Percentiles rank a stretch among this genome's conserved stretches.
Conservation (phyloP, 176 grass and related monocot species). For the Pontederia paniculata region DNA sequence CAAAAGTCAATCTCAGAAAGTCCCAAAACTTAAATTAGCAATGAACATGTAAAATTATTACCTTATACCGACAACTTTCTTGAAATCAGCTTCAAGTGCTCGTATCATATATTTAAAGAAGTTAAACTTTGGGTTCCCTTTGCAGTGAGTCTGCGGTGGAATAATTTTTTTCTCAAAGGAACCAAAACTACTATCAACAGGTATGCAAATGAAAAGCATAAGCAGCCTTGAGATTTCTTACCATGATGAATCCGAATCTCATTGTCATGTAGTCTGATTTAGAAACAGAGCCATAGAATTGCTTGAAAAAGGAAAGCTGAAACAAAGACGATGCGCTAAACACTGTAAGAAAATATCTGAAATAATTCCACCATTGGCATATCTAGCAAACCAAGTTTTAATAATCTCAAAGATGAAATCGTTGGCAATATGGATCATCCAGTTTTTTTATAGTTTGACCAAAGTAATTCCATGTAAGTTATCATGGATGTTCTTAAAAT, state of each 20-base stretch:
- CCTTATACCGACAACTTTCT: conserved; percentile 18
- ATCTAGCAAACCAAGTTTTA: too few species aligned
- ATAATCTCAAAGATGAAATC: too few species aligned
- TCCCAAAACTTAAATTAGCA: not conserved
- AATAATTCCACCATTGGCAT: not conserved
- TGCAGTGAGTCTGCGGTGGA: conserved; percentile 11
- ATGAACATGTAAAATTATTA: not conserved
- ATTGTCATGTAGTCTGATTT: conserved; percentile 78
- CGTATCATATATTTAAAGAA: conserved; percentile 12
- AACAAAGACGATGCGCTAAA: conserved; percentile 19
- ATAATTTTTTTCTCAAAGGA: not conserved
- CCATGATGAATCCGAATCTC: conserved; percentile 70
- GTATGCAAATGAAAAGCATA: not conserved
- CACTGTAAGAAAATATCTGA: not conserved
- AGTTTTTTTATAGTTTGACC: too few species aligned
- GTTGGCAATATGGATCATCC: not conserved
- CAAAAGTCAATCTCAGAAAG: not conserved
- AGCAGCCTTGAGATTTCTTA: conserved; percentile 7
- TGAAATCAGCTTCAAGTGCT: conserved; percentile 13
- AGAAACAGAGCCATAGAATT: conserved; percentile 73
- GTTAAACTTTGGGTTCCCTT: not conserved
- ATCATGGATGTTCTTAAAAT: too few species aligned
- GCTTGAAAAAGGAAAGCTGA: conserved; percentile 71
- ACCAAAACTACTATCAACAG: not conserved
- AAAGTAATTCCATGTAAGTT: too few species aligned